Base-by-base conservation (phyloP, 352 stramenopile species). In the Pythium brachiatum region DNA sequence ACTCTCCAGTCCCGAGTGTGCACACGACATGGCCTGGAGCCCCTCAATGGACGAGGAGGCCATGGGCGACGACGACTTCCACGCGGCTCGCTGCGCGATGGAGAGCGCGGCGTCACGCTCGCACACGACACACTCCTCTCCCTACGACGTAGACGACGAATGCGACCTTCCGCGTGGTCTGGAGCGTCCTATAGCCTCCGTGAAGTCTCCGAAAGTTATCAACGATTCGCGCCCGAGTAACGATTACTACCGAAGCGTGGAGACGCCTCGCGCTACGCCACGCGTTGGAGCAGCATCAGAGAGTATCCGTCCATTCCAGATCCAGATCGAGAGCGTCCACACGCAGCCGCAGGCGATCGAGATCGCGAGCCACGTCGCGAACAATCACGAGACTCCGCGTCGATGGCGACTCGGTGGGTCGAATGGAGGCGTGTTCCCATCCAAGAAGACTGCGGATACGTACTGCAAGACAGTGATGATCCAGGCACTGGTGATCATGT, bases 241-340 rank as follows among this genome's bases (percentile, higher is more conserved):
- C 36, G 57, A 56, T 21, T 50, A 43, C 32, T 54, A 67, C 53
- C 32, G 32, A 16, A 57, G 43, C 52, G 52, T 57, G 27, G 60
- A 67, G 21, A 57, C 41, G 16, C 41, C 60, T 1, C 38, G 51
- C 21, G 36, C 39, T 20, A 32, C 7, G 38, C 25, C 1, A 52
- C 36, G 27, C 26, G 50, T 13, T 13, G 52, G 20, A 25, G 32
- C 7, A 26, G 43, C 31, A 31, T 0, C 7, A 55, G 43, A 29
- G 20, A 57, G 50, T 15, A 46, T 59, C 21, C 50, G 39, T 0
- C 50, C 60, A n/a, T 48, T 67, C 43, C 60, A 61, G 39, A 67
- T 67, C 23, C 60, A 61, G 41, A 56, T 67, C 53, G 60, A 60
- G 20, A 54, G 50, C 23, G 50, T 32, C 36, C 34, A 51, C 23